Evolutionary conservation across 2,329 filamentous ascomycete genomes (phyloP).

Genomic region (Sporothrix luriei): DNA sequence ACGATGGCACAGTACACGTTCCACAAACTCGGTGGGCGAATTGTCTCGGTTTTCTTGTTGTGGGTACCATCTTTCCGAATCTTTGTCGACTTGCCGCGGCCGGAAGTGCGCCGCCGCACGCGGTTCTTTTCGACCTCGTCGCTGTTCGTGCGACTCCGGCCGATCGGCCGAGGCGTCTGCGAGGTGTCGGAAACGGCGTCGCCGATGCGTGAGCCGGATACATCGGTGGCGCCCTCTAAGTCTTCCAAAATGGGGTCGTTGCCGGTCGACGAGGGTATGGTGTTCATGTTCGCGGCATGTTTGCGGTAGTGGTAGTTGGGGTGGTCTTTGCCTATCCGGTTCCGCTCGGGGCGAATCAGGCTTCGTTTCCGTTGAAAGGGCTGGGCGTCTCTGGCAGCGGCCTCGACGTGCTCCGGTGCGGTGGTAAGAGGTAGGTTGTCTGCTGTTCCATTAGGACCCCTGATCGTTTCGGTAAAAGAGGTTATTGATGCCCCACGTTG

Average conservation of each 20-base stretch:
- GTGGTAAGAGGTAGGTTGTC: slow-evolving; percentile 60
- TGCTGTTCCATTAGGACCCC: slow-evolving; percentile 57
- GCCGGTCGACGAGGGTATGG: slow-evolving; percentile 86
- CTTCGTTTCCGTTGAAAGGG: slow-evolving; percentile 73
- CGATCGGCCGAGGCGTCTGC: slow-evolving; percentile 38
- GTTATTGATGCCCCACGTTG: slow-evolving; percentile 60
- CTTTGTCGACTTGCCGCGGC: slow-evolving; percentile 59
- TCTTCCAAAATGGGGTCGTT: slow-evolving; percentile 87
- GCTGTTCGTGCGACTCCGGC: slow-evolving; percentile 43
- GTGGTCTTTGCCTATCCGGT: slow-evolving; percentile 80
- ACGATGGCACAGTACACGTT: slow-evolving; percentile 91
- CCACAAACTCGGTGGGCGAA: slow-evolving; percentile 85
- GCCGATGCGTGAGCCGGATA: slow-evolving; percentile 36
- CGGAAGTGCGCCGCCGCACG: slow-evolving; percentile 45
- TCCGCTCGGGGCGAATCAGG: slow-evolving; percentile 84
- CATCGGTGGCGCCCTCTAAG: slow-evolving; percentile 64
- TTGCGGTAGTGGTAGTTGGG: slow-evolving; percentile 96
- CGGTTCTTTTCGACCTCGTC: slow-evolving; percentile 47
- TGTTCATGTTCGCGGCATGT: slow-evolving; percentile 90
- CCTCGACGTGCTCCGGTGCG: slow-evolving; percentile 43
- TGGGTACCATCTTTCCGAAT: slow-evolving; percentile 60
- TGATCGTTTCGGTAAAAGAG: slow-evolving; percentile 62
- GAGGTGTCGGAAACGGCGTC: slow-evolving; percentile 44
- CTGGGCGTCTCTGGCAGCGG: slow-evolving; percentile 40
- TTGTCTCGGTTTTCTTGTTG: slow-evolving; percentile 62